Conservation (phyloP, 148 eudicot genomes). For the Cornus florida region DNA sequence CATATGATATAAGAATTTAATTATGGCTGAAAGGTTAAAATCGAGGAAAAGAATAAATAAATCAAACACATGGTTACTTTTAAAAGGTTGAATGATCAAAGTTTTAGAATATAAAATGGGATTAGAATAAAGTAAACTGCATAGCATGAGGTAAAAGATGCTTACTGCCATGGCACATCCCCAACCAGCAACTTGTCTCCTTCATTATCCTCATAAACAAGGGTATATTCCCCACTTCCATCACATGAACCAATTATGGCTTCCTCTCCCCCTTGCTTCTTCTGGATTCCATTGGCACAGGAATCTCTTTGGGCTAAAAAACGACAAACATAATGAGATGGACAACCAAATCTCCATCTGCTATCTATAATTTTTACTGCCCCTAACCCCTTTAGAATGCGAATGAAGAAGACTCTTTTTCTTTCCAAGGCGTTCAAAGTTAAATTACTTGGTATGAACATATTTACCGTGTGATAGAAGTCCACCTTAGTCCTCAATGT, state of each 20-base stretch:
- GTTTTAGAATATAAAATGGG: neutral
- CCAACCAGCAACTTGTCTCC: slow-evolving; percentile 99
- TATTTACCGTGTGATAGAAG: too few species aligned
- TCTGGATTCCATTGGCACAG: slow-evolving; percentile 38
- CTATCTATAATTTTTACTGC: neutral
- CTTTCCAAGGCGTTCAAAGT: too few species aligned
- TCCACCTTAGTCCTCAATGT: too few species aligned
- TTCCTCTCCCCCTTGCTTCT: slow-evolving; percentile 44
- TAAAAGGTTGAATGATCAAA: neutral
- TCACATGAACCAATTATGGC: slow-evolving; percentile 64
- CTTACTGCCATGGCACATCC: slow-evolving; percentile 99
- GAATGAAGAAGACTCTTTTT: too few species aligned
- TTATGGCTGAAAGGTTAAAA: neutral
- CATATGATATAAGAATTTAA: neutral
- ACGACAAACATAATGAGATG: neutral
- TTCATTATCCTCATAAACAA: slow-evolving; percentile 95
- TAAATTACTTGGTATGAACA: too few species aligned
- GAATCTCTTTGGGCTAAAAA: slow-evolving; percentile 69
- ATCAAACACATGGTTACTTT: neutral
- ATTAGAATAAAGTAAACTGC: neutral
- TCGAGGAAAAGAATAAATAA: neutral
- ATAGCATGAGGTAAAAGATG: slow-evolving; percentile 26
- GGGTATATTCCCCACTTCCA: slow-evolving; percentile 93
- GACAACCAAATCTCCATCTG: neutral
- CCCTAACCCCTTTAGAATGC: too few species aligned